A percentile compares a stretch with the other conserved stretches of the same genome.
phyloP scores from a whole-genome alignment of 2,329 filamentous ascomycete species.

The Aspergillus sp. region DNA sequence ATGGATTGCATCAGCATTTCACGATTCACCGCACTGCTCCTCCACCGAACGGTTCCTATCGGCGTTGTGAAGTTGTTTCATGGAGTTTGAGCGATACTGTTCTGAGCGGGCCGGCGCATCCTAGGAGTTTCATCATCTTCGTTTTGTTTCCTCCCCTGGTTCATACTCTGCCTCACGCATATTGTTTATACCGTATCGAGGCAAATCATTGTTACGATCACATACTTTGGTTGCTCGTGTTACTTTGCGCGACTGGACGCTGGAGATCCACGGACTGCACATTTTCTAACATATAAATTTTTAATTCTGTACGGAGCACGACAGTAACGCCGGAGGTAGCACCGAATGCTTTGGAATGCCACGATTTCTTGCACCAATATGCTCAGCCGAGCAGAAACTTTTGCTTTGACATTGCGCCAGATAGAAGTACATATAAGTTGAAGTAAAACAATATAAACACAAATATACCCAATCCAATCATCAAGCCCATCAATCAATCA shows the following conservation, averaged over 20 bases:
- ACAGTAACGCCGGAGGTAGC: neutral
- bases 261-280: neutral
- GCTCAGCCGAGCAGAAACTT: neutral
- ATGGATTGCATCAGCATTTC: constrained; percentile 9
- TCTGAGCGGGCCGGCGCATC: constrained; percentile 27
- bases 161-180: neutral
- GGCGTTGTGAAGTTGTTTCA: constrained; percentile 14
- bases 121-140: constrained; percentile 27
- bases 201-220: constrained; percentile 15
- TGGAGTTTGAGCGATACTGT: constrained; percentile 17
- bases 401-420: neutral
- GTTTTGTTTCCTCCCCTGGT: constrained; percentile 2
- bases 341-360: neutral
- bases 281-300: neutral
- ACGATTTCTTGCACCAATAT: neutral
- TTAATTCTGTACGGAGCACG: neutral
- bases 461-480: constrained; percentile 8
- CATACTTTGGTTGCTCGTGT: constrained; percentile 6
- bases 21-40: neutral
- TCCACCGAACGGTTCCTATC: constrained; percentile 4
- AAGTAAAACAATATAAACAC: constrained; percentile 1
- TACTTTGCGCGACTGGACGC: neutral
- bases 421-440: neutral
- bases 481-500: constrained; percentile 1
- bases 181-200: constrained; percentile 8